Evolutionary conservation across 2,329 filamentous ascomycete genomes (phyloP), one percentile per base, ranked within the genome.

Genomic region (Pseudofabraea citricarpa): DNA sequence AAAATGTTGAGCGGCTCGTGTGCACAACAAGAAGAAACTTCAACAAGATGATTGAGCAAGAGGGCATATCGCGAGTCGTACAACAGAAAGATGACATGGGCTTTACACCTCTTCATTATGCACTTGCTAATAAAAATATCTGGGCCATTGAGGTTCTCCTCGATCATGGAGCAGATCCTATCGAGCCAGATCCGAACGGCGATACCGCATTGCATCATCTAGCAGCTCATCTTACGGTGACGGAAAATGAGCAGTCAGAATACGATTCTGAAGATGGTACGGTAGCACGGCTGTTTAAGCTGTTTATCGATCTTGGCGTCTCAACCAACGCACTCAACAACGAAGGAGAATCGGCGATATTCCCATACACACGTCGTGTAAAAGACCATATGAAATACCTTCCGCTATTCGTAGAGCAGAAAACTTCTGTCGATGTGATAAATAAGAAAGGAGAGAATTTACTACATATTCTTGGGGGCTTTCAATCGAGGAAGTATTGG

Each of bases 161-260:
- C 10, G 38, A 32, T 4, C 33, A 32, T 10, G 46, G 44, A 5
- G 44, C 44, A 19, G 31, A 53, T 31, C 22, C 40, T 20, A 16
- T 49, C 7, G 44, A 47, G 1, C 37, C 39, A 8, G 50, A 46
- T 26, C 46, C 38, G 10, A n/a, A 41, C 15, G 47, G 36, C 2
- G 41, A 51, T 12, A 51, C 48, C 3, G 41, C 42, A 9, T 40
- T 52, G 9, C 51, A 53, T 12, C 29, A 53, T 26, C 36, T 52
- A 18, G 26, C 26, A 31, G 10, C 4, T 7, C 10, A 15, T 16
- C 7, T 8, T 13, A 13, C n/a, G n/a, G n/a, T n/a, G n/a, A n/a
- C n/a, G n/a, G n/a, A n/a, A n/a, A n/a, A n/a, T n/a, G n/a, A n/a
- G n/a, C n/a, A n/a, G n/a, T n/a, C n/a, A n/a, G n/a, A n/a, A n/a